Evolutionary conservation across 2,329 filamentous ascomycete species (phyloP).

Genomic region (Colletotrichum tropicicola): DNA sequence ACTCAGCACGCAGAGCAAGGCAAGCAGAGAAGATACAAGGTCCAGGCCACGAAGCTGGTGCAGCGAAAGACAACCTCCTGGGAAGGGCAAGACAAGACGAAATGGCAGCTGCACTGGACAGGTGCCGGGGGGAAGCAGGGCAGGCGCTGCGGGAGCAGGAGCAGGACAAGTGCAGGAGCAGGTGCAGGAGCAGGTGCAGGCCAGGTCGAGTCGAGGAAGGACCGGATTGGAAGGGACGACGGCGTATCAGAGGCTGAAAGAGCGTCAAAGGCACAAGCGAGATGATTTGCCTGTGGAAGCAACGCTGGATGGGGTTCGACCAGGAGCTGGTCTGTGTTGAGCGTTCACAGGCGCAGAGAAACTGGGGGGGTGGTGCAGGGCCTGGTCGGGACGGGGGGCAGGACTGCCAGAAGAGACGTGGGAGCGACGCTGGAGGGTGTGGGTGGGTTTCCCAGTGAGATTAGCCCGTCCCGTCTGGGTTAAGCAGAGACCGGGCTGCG

Average conservation of each 20-base stretch:
- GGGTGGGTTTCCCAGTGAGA: constrained; percentile 52
- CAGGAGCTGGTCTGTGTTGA: constrained; percentile 35
- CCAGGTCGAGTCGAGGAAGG: constrained; percentile 22
- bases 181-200: neutral
- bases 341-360: constrained; percentile 27
- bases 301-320: constrained; percentile 44
- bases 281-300: constrained; percentile 58
- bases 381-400: constrained; percentile 6
- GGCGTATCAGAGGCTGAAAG: constrained; percentile 56
- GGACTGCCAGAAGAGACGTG: constrained; percentile 13
- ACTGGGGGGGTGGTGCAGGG: constrained; percentile 4
- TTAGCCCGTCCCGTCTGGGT: constrained; percentile 44
- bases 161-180: neutral
- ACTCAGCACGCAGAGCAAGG: too few species aligned
- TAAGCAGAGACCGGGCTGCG: constrained; percentile 29
- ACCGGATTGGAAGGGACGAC: constrained; percentile 35
- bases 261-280: constrained; percentile 59
- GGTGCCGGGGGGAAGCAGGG: neutral
- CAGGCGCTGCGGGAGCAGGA: neutral
- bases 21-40: too few species aligned
- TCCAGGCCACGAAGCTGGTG: too few species aligned
- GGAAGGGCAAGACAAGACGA: neutral
- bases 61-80: too few species aligned
- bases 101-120: too few species aligned
- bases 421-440: constrained; percentile 39